Evolutionary conservation across 805 yeast genomes (phyloP).

Genomic region (Jamesozyma lodderae): DNA sequence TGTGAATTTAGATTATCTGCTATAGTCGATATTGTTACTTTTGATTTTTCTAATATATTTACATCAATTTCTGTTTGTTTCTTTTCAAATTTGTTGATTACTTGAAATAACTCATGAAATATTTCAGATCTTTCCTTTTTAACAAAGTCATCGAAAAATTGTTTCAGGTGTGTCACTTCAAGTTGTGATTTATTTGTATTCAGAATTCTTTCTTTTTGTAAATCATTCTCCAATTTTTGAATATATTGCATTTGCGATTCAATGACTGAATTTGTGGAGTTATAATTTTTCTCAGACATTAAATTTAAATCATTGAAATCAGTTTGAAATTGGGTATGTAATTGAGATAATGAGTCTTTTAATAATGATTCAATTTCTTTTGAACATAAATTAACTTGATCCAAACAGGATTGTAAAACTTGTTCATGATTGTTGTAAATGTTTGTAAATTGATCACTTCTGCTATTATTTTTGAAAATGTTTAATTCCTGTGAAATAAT

Average conservation of each 20-base stretch:
- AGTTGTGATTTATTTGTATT: slow-evolving; percentile 4
- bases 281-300: background rate
- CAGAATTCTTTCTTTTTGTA: slow-evolving; percentile 7
- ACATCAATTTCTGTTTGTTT: slow-evolving; percentile 7
- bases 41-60: slow-evolving; percentile 2
- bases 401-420: background rate
- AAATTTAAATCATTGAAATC: background rate
- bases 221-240: slow-evolving; percentile 7
- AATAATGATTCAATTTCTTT: slow-evolving; percentile 3
- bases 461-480: background rate
- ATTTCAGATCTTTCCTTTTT: slow-evolving; percentile 7
- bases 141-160: slow-evolving; percentile 10
- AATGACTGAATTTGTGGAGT: background rate
- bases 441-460: background rate
- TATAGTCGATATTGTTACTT: background rate
- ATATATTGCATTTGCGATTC: slow-evolving; percentile 1
- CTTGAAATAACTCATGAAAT: slow-evolving; percentile 1
- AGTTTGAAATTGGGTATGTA: background rate
- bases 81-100: background rate
- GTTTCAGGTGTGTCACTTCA: slow-evolving; percentile 6
- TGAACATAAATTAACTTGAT: slow-evolving; percentile 2
- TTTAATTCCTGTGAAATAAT: background rate
- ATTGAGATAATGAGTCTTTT: background rate
- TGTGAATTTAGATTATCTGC: background rate
- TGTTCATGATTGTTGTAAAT: slow-evolving; percentile 1